Base-by-base conservation (phyloP, 1,139 yeast species). In the Suhomyces kunorum region DNA sequence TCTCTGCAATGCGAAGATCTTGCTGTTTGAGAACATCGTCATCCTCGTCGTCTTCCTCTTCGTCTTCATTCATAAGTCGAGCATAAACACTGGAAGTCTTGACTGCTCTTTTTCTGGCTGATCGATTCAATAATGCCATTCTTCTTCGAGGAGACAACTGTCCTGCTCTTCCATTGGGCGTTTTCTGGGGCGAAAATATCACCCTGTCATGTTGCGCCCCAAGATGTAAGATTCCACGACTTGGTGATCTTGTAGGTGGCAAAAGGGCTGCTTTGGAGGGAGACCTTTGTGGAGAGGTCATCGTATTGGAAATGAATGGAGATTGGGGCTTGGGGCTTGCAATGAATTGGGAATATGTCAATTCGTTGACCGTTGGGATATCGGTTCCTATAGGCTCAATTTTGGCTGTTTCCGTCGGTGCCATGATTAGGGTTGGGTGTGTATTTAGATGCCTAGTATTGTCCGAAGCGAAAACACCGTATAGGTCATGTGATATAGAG, bases 101-200 rank as follows among this genome's bases (percentile, higher is more conserved):
- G 22, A 64, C 56, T 0, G 86, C 81, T 46, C 76, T 57, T 46
- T 71, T 72, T 17, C 77, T 58, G 0, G 86, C 86, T 5, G 80
- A 68, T 34, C 55, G 56, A 45, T 80, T 78, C 38, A 76, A 50
- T 17, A 75, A 80, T 0, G 53, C 53, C 39, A 68, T 45, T 48
- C 81, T 50, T 44, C 66, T 74, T 41, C 55, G 44, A 0, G 81
- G 81, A 4, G 80, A 74, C 8, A 47, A 59, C 19, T 68, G 57
- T 0, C 80, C 80, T 1, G 76, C 70, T 37, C 79, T 53, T 1
- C 80, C 80, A 47, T 55, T 67, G 5, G 74, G 74, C 0, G 72
- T 64, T 35, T 50, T 59, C 0, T 54, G 54, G 2, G 73, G 64
- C 7, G 66, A 59, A 7, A 66, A 54, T 11, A 38, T 40, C 5